Evolutionary conservation across 2,329 filamentous ascomycete species (phyloP), one percentile per base, ranked within the genome.

Genomic region (Xylaria sp.): DNA sequence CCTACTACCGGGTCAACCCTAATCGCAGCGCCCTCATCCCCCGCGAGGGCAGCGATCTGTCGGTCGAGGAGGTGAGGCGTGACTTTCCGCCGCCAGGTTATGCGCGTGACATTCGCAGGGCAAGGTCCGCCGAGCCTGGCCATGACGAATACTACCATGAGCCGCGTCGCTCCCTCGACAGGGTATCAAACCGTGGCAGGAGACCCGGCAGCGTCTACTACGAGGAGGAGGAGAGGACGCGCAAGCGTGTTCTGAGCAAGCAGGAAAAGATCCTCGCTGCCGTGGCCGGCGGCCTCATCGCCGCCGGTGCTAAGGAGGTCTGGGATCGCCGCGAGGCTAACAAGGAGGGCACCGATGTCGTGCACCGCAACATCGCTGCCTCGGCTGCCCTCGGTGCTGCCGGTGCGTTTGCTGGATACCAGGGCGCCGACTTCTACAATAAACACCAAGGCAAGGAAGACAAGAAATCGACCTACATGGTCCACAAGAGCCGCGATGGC

Each of bases 51-150:
- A 94, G 91, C 80, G 90, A 91, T 55, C 83, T 91, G 32, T 90
- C 90, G 2, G 82, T 97, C 77, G 94, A 97, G 82, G 93, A 97
- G 81, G 89, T 97, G 69, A 89, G 89, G 72, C 90, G 94, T 74
- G 92, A 97, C 74, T 97, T 97, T 76, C 93, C 93, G 39, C 92
- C 93, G 7, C 91, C 90, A 6, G 89, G 86, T 46, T 83, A 84
- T 70, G 79, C 76, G n/a, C 72, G 80, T 65, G 87, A 88, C 70
- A 76, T 86, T 46, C 87, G 88, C 73, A 88, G 91, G 67, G 84
- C 90, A 74, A 87, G 90, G 75, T 92, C 91, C 7, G 87, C 87
- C 65, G 90, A 90, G 65, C 84, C 86, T 55, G 82, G 83, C 70
- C 84, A 88, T 76, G 87, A 90, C 78, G 87, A 90, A 66, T 87